phyloP scores from a whole-genome alignment of 371 early-diverging fungal species.

The Mortierella sp. region DNA sequence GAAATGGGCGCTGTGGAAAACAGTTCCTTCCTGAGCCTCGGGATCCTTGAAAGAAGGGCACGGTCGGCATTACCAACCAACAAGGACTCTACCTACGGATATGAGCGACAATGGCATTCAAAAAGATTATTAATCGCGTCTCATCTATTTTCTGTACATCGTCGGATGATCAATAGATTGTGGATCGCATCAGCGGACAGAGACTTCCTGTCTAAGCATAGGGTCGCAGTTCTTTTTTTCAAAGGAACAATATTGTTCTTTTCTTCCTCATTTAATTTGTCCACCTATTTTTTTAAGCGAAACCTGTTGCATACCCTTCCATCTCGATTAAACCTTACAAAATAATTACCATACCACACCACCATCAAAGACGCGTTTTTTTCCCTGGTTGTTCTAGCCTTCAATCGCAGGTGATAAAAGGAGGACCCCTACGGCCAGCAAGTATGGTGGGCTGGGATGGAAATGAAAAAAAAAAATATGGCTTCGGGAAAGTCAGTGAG shows the following conservation, averaged over 20 bases:
- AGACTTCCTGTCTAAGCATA: conserved; percentile 39
- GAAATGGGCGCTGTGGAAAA: conserved; percentile 6
- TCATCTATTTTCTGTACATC: background rate
- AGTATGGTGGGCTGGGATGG: background rate
- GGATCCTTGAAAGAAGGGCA: conserved; percentile 20
- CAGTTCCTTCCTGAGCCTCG: conserved; percentile 40
- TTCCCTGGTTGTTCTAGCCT: background rate
- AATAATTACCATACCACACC: background rate
- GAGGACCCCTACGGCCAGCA: background rate
- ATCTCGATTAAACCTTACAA: background rate
- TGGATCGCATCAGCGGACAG: conserved; percentile 51
- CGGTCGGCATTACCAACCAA: background rate
- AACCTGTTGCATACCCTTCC: conserved; percentile 2
- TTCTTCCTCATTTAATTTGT: background rate
- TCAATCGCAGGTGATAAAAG: background rate
- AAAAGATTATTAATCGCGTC: background rate
- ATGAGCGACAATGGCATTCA: background rate
- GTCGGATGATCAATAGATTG: conserved; percentile 22
- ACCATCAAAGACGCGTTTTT: background rate
- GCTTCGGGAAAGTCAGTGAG: background rate
- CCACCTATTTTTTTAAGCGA: background rate
- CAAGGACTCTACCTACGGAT: background rate
- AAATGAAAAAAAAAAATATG: background rate
- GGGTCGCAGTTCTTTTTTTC: background rate
- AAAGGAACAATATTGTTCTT: background rate